A percentile compares a stretch with the other conserved stretches of the same genome.
Evolutionary conservation across 2,329 filamentous ascomycete species (phyloP).

Genomic region (Aspergillus sergii): DNA sequence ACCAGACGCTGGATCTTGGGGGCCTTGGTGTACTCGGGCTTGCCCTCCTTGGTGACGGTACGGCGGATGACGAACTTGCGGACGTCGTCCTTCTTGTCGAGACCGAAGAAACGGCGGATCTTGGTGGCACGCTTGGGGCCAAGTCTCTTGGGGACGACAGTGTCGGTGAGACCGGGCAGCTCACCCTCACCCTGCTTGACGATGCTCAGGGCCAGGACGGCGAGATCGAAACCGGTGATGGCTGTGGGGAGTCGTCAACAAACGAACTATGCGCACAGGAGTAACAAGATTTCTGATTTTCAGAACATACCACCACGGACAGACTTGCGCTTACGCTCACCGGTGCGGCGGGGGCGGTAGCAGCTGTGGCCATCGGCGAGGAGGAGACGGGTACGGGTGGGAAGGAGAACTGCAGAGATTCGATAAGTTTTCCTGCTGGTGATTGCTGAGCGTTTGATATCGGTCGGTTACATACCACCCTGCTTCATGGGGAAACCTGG

Average conservation of each 20-base stretch:
- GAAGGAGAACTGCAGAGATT: conserved; percentile 68
- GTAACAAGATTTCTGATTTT: not conserved
- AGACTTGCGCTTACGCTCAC: conserved; percentile 99
- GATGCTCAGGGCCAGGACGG: conserved; percentile 89
- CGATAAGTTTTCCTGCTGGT: conserved; percentile 31
- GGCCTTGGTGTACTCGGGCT: conserved; percentile 99
- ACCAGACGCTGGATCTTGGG: conserved; percentile 99
- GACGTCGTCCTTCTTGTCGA: conserved; percentile 99
- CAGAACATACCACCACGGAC: conserved; percentile 70
- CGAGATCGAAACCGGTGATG: conserved; percentile 95
- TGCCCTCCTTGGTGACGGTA: conserved; percentile 95
- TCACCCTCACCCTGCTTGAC: conserved; percentile 98
- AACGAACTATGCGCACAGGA: not conserved
- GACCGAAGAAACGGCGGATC: conserved; percentile 99
- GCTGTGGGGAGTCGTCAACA: conserved; percentile 51
- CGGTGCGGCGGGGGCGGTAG: conserved; percentile 96
- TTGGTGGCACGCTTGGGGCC: conserved; percentile 99
- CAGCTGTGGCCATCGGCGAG: conserved; percentile 94
- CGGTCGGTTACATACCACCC: conserved; percentile 61
- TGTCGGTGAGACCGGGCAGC: conserved; percentile 94
- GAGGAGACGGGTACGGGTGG: conserved; percentile 96
- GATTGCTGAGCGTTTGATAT: conserved; percentile 26
- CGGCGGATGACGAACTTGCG: conserved; percentile 99
- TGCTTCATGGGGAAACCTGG: conserved; percentile 99
- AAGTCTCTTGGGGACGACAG: conserved; percentile 97